Conservation (phyloP, 1,284 basidiomycete species). For the Hemileia vastatrix region DNA sequence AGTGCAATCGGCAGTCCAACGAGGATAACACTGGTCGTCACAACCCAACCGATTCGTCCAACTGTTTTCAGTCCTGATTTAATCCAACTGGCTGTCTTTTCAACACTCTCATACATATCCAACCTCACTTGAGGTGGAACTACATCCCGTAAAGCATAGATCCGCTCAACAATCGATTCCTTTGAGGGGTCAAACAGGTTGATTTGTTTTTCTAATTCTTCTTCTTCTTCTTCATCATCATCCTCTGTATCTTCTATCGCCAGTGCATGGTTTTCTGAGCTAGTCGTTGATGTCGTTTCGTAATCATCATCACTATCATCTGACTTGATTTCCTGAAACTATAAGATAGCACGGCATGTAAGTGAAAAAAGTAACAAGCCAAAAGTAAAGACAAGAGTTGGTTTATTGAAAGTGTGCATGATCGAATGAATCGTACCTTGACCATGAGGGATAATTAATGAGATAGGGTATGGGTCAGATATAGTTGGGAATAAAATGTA, state of each 20-base stretch:
- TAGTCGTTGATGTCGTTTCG: conserved; percentile 11
- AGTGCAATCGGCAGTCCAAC: conserved; percentile 87
- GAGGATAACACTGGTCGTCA: conserved; percentile 84
- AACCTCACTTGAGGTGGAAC: conserved; percentile 79
- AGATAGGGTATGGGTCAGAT: too few species aligned
- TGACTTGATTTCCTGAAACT: conserved; percentile 18
- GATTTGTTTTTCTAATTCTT: conserved; percentile 20
- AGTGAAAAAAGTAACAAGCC: too few species aligned
- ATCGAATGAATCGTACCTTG: too few species aligned
- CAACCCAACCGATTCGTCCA: conserved; percentile 85
- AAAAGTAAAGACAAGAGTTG: too few species aligned
- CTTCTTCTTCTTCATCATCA: conserved; percentile 28
- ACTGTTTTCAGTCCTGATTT: conserved; percentile 57
- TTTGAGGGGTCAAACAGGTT: conserved; percentile 28
- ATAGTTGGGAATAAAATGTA: too few species aligned
- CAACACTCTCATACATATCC: conserved; percentile 55
- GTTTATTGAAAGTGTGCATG: too few species aligned
- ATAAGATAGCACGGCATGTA: too few species aligned
- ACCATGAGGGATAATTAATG: too few species aligned
- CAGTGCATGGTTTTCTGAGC: neutral
- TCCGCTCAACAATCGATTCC: conserved; percentile 78
- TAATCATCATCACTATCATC: conserved; percentile 21
- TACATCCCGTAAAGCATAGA: conserved; percentile 87
- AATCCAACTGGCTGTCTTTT: conserved; percentile 54
- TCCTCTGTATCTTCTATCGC: neutral